Conservation (phyloP, 1,284 basidiomycete species). For the Cryptococcus neoformans region DNA sequence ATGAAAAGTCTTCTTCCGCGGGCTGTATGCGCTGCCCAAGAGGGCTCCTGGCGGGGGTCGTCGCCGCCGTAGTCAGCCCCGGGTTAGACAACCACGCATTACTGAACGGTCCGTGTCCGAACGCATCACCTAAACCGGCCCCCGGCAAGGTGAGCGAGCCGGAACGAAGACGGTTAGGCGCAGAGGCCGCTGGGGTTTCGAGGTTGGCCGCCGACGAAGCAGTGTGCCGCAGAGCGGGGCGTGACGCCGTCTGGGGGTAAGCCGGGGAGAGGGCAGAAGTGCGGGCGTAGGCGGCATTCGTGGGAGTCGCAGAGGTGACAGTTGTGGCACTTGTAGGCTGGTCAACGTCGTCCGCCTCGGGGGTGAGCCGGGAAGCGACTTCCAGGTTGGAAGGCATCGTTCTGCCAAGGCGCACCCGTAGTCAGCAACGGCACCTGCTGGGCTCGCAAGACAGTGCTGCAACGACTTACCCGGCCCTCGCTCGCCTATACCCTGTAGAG, state of each 20-base stretch:
- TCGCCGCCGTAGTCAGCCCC: constrained; percentile 16
- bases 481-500: constrained; percentile 39
- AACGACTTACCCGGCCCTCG: constrained; percentile 46
- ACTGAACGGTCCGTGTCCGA: constrained; percentile 72
- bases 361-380: constrained; percentile 18
- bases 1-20: constrained; percentile 62
- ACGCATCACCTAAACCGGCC: constrained; percentile 72
- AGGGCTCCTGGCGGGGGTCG: constrained; percentile 24
- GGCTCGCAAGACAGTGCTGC: background rate
- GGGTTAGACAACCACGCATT: constrained; percentile 75
- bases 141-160: constrained; percentile 80
- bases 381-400: constrained; percentile 47
- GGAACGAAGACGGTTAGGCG: constrained; percentile 75
- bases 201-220: constrained; percentile 60
- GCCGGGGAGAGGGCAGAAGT: constrained; percentile 41
- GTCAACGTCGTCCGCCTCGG: constrained; percentile 12
- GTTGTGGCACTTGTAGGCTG: constrained; percentile 10
- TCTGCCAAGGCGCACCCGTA: constrained; percentile 16
- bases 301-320: constrained; percentile 12
- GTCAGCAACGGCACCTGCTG: background rate
- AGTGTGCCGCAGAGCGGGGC: constrained; percentile 73
- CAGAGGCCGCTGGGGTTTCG: constrained; percentile 45
- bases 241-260: constrained; percentile 30
- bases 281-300: constrained; percentile 17
- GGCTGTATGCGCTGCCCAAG: constrained; percentile 20